phyloP scores from a whole-genome alignment of 805 yeast species.

The Nakazawaea ernobii region DNA sequence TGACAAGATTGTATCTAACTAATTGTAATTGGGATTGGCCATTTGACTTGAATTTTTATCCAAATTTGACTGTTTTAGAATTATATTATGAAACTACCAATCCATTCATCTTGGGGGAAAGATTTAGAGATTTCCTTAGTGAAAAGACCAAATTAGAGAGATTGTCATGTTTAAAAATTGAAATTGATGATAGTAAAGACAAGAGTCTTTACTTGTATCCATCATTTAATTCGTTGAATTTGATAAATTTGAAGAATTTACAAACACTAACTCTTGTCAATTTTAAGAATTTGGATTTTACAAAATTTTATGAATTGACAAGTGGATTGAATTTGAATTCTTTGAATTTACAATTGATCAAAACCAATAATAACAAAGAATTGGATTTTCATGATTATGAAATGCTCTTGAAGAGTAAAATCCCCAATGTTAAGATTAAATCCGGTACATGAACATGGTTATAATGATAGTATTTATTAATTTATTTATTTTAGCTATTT shows the following conservation, averaged over 20 bases:
- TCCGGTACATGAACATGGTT: too few species aligned
- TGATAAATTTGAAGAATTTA: constrained; percentile 2
- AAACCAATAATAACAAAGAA: constrained; percentile 8
- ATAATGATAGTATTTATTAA: too few species aligned
- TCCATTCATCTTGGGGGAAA: constrained; percentile 29
- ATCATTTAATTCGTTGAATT: constrained; percentile 8
- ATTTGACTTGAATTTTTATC: constrained; percentile 32
- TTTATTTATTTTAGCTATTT: constrained; percentile 12
- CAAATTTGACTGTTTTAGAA: constrained; percentile 18
- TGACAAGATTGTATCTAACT: constrained; percentile 25
- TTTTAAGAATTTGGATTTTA: constrained; percentile 10
- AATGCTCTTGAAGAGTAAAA: neutral
- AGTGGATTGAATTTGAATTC: neutral
- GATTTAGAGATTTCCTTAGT: constrained; percentile 25
- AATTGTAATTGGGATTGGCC: constrained; percentile 58
- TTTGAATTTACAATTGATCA: constrained; percentile 4
- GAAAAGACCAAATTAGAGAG: constrained; percentile 5
- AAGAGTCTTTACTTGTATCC: constrained; percentile 7
- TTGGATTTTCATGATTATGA: neutral
- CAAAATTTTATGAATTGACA: neutral
- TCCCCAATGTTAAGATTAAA: neutral
- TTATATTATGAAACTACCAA: constrained; percentile 20
- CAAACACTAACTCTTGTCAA: constrained; percentile 2
- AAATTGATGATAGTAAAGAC: neutral
- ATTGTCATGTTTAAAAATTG: neutral